Conservation (phyloP, 352 stramenopile genomes). For the Phytophthora rubi region DNA sequence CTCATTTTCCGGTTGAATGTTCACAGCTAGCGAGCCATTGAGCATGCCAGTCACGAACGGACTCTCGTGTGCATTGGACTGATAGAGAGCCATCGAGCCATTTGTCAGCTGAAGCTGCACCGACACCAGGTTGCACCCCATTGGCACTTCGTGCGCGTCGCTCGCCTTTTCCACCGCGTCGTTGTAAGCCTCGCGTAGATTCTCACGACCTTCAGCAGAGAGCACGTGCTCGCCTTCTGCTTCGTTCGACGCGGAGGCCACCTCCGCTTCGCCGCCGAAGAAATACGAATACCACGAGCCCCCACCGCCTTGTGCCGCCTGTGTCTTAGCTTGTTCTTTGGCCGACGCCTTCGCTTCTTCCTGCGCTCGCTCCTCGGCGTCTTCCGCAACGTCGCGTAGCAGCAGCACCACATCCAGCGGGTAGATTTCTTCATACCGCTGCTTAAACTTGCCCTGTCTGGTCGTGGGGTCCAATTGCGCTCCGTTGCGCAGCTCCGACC, state of each 20-base stretch:
- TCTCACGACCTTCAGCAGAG: conserved; percentile 67
- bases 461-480: conserved; percentile 44
- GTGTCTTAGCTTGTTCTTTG: conserved; percentile 22
- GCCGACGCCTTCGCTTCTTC: conserved; percentile 37
- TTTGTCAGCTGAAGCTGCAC: conserved; percentile 68
- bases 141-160: conserved; percentile 48
- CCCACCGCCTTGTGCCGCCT: conserved; percentile 29
- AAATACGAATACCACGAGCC: conserved; percentile 86
- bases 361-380: conserved; percentile 53
- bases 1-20: conserved; percentile 71
- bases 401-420: conserved; percentile 73
- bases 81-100: conserved; percentile 62
- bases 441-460: conserved; percentile 50
- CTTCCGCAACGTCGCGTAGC: conserved; percentile 66
- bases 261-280: conserved; percentile 50
- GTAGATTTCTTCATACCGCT: conserved; percentile 67
- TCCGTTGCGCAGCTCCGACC: conserved; percentile 52
- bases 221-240: conserved; percentile 54
- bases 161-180: conserved; percentile 67
- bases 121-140: conserved; percentile 72
- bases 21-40: conserved; percentile 58
- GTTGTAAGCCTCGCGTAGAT: conserved; percentile 78
- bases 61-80: conserved; percentile 44
- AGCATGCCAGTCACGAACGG: conserved; percentile 59
- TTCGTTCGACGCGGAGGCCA: conserved; percentile 4